Base-by-base conservation (phyloP, 202 grass and related monocot genomes). In the Setaria italica region DNA sequence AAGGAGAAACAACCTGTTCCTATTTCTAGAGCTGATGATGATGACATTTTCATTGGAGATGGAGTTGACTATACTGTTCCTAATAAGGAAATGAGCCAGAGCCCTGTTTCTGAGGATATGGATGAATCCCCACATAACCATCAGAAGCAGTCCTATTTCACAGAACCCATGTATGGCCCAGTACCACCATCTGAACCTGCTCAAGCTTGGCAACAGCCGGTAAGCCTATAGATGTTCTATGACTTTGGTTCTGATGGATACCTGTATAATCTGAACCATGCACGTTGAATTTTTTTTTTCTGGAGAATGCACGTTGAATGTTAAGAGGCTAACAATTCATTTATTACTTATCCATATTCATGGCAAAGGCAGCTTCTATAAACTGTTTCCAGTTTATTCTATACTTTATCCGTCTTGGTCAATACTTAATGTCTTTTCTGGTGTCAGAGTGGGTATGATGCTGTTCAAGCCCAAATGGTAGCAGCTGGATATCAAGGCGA, bases 81-180 rank as follows among this genome's bases (percentile, higher is more conserved):
- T 84, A 92, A 80, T 70, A 99, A 99, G 79, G 97, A 99, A 73
- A 88, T 91, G 88, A 92, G 89, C 25, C 85, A 77, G 62, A 99
- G 97, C 85, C 97, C 92, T 21, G 70, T 94, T 83, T 91, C 90
- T 39, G 97, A 96, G 64, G 97, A 97, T 82, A 99, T 97, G 94
- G 94, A 95, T 34, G 91, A 89, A 67, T 95, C 87, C 29, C 88
- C 89, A 78, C 87, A 7, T 66, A 80, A 80, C 46, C 86, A 85
- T 48, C 74, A 95, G 80, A 90, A 86, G 67, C 97, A 94, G 33
- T 81, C 91, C 41, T 91, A 99, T 92, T 99, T 99, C 84, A 80
- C 69, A 42, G 91, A 99, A 88, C 97, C 93, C 67, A 62, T 91
- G 72, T 99, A 99, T 91, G 97, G 97, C 5, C 97, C 94, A 48